Evolutionary conservation across 441 rosid species (phyloP), one percentile per base, ranked within the genome.

Genomic region (Jatropha podagrica): DNA sequence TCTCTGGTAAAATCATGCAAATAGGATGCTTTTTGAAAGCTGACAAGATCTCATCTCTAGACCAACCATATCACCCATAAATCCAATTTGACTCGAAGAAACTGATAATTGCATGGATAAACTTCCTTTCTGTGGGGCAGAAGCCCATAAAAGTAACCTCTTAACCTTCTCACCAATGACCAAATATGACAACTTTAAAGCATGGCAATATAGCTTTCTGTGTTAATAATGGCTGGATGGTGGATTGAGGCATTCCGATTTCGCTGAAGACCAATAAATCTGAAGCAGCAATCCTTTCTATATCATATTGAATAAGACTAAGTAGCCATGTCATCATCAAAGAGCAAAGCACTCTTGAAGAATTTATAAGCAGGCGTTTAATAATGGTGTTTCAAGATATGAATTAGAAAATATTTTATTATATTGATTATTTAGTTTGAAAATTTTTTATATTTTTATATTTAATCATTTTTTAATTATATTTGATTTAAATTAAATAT

Each of bases 41-140:
- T 23, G 23, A 23, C 23, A 23, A 23, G 23, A 7, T 27, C 20
- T 78, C 82, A 51, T 75, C 73, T 48, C 74, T 71, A 7, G 83
- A 78, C 80, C 74, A 78, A 68, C 81, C 88, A 71, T 79, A 85
- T 67, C 59, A 59, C 71, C 26, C 41, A 62, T n/a, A 80, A 48
- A 68, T 78, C 83, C 82, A 77, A 1, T 70, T 83, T 9, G 48
- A 44, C 8, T 6, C 48, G 6, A 1, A 11, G 15, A 44, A 44
- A 44, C 48, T 44, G 48, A 11, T 11, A 44, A 44, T 1, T 7
- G 48, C 48, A 8, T 44, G 48, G 48, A 44, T 11, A 44, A 44
- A 44, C 48, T 4, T 44, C 2, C 10, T 44, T 2, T 44, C 48
- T 44, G 48, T 44, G 7, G 48, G 48, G 9, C 7, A 11, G 48